Base-by-base conservation (phyloP, 2,329 filamentous ascomycete species). In the Neofusicoccum kwambonambiense region DNA sequence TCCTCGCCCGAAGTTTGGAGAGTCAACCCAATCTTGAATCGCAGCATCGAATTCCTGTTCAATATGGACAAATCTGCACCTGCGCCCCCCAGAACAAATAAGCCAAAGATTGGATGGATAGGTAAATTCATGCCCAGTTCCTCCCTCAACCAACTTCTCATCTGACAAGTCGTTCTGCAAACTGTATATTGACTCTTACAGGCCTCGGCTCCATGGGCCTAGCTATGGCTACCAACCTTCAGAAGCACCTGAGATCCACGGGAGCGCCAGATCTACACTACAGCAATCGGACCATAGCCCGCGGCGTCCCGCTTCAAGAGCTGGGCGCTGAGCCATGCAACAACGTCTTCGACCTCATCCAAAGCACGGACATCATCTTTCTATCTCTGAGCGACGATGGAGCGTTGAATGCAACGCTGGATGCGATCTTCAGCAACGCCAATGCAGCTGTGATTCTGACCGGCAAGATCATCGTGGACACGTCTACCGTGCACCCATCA, bases 161-260 rank as follows among this genome's bases (percentile, higher is more conserved):
- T 22, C 8, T 9, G 15, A 35, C n/a, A 17, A 41, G 27, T n/a
- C n/a, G 17, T 31, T 2, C n/a, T 15, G 39, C 64, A 19, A 65
- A 56, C 1, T n/a, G 5, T 71, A 65, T 67, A 68, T 66, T 73
- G 69, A 69, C 70, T 72, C 11, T 9, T 7, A 9, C 52, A 56
- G 83, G 83, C 3, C 77, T 85, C 0, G 82, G 83, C 1, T 84
- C 81, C 0, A 85, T 85, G 82, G 83, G 83, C 1, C 72, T 78
- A 0, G 74, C 71, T 1, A 85, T 85, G 83, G 80, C 82, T 0
- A 73, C 71, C 6, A 84, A 85, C 64, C 73, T 85, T 0, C 83
- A 84, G 45, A 79, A 74, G 31, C 72, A 84, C 57, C 66, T 84
- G 0, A 64, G 6, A 56, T 62, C 67, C 7, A 65, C 67, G 5